Conservation (phyloP, 2,329 filamentous ascomycete species). For the Ophiobolus disseminans region DNA sequence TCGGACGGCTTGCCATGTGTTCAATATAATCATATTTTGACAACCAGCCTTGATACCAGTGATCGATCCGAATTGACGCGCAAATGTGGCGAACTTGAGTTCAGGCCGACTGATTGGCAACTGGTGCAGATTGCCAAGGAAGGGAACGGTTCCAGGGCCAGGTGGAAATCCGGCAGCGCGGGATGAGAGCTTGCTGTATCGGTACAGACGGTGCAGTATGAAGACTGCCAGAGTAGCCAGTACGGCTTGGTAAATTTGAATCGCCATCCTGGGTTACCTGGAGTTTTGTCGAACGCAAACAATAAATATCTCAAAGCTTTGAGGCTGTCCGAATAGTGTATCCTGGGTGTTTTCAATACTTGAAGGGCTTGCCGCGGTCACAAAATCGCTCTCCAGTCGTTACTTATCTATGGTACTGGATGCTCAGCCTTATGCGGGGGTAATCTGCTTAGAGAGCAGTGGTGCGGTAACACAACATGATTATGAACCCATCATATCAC, state of each 20-base stretch:
- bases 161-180: conserved; percentile 5
- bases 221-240: neutral
- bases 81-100: conserved; percentile 9
- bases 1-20: conserved; percentile 7
- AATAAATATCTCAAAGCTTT: no score
- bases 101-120: neutral
- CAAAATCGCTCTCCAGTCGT: no score
- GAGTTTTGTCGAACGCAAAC: no score
- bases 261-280: no score
- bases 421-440: no score
- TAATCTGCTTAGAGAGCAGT: no score
- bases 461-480: no score
- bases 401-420: no score
- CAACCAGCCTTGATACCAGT: conserved; percentile 7
- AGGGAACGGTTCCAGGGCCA: conserved; percentile 11
- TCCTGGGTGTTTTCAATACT: no score
- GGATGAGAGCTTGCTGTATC: neutral
- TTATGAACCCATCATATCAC: no score
- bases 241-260: neutral
- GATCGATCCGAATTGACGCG: conserved; percentile 11
- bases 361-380: no score
- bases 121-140: conserved; percentile 21
- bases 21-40: conserved; percentile 9
- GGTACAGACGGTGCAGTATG: neutral
- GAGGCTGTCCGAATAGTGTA: no score